phyloP scores from a whole-genome alignment of 78 protist species.

The Acrasis kona region DNA sequence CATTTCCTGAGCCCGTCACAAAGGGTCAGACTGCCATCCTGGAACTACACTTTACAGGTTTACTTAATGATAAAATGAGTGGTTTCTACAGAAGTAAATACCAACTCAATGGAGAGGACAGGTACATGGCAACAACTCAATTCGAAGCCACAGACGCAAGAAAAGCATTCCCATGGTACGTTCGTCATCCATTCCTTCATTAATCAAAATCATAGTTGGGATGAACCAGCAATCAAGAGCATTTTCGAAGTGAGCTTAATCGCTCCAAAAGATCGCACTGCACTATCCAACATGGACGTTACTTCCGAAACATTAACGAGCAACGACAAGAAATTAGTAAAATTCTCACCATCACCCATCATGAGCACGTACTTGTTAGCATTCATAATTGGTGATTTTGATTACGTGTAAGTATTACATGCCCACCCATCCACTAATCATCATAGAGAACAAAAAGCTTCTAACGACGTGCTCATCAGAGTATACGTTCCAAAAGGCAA shows the following conservation, averaged over 20 bases:
- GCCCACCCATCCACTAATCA: no score
- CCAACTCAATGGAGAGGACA: background rate
- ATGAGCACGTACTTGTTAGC: conserved; percentile 90
- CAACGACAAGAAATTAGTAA: background rate
- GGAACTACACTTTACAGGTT: conserved; percentile 19
- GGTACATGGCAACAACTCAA: conserved; percentile 71
- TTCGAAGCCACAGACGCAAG: conserved; percentile 83
- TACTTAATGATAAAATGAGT: conserved; percentile 44
- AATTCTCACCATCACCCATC: conserved; percentile 38
- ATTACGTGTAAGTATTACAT: no score
- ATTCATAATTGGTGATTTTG: conserved; percentile 68
- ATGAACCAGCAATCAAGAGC: conserved; percentile 84
- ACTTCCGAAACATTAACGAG: background rate
- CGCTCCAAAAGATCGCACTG: background rate
- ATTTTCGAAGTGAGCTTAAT: conserved; percentile 33
- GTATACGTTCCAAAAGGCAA: conserved; percentile 65
- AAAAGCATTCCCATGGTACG: conserved; percentile 73
- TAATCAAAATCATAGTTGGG: no score
- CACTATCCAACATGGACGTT: conserved; percentile 36
- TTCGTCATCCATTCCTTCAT: no score
- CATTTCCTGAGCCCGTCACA: background rate
- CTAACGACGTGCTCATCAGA: conserved; percentile 29
- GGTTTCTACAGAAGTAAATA: conserved; percentile 60
- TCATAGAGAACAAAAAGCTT: background rate
- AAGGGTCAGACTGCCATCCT: background rate